Conservation (phyloP, 306 rosid species). For the Cicer pinnatifidum region DNA sequence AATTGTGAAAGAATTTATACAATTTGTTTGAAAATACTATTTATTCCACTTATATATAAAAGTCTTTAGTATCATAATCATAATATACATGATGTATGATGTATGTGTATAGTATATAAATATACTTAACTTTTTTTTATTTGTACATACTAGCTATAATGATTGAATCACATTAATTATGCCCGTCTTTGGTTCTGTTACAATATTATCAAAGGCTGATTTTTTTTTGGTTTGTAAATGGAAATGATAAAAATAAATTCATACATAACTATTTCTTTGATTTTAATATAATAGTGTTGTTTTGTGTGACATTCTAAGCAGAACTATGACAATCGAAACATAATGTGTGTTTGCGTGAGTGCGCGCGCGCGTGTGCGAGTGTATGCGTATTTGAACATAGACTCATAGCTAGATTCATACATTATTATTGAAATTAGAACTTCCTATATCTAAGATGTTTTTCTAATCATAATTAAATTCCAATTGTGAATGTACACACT, state of each 20-base stretch:
- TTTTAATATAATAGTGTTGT: not conserved
- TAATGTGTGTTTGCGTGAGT: too few relatives aligned
- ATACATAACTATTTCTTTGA: not conserved
- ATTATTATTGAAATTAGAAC: too few relatives aligned
- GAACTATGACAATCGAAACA: too few relatives aligned
- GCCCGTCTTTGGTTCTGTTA: constrained; percentile 15
- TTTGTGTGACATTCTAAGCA: not conserved
- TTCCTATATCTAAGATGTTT: too few relatives aligned
- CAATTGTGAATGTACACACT: too few relatives aligned
- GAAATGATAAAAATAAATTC: too few relatives aligned
- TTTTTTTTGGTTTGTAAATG: too few relatives aligned
- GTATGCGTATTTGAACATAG: too few relatives aligned
- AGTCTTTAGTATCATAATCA: not conserved
- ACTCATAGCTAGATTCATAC: too few relatives aligned
- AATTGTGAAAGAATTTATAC: constrained; percentile 36
- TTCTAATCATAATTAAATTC: too few relatives aligned
- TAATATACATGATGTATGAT: not conserved
- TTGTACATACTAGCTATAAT: constrained; percentile 2
- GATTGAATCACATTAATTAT: constrained; percentile 42
- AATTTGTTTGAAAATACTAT: not conserved
- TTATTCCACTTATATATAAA: constrained; percentile 2
- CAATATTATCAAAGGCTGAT: constrained; percentile 12
- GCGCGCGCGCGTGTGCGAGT: too few relatives aligned
- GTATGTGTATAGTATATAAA: not conserved
- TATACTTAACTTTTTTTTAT: not conserved